phyloP scores from a whole-genome alignment of 2,329 filamentous ascomycete species.

The Neocatenulostroma microsporum region DNA sequence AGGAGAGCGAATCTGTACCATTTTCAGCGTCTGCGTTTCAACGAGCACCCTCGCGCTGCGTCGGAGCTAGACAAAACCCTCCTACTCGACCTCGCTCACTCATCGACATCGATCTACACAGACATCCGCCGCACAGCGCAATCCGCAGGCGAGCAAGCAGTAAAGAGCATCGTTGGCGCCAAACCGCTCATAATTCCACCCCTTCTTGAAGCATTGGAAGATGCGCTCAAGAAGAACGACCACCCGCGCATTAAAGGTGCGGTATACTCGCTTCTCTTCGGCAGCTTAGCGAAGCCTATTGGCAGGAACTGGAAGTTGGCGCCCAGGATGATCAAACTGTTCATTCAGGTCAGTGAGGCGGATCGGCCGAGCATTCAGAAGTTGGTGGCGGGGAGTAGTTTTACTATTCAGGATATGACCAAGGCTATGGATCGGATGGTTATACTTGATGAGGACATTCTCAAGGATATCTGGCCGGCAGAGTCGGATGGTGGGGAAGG shows the following conservation, averaged over 20 bases:
- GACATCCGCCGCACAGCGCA: constrained; percentile 94
- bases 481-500: constrained; percentile 18
- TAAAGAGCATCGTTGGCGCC: constrained; percentile 83
- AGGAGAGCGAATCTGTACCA: constrained; percentile 93
- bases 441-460: constrained; percentile 62
- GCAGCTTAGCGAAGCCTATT: constrained; percentile 78
- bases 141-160: constrained; percentile 80
- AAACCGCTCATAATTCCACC: constrained; percentile 82
- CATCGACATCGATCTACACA: constrained; percentile 83
- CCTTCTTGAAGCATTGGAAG: constrained; percentile 69
- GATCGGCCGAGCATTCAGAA: constrained; percentile 94
- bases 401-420: constrained; percentile 84
- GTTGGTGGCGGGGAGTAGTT: constrained; percentile 71
- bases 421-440: constrained; percentile 81
- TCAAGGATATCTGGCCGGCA: constrained; percentile 63
- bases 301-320: constrained; percentile 92
- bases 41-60: constrained; percentile 77
- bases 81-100: constrained; percentile 79
- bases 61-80: constrained; percentile 83
- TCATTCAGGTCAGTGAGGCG: constrained; percentile 80
- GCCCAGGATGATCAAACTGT: constrained; percentile 78
- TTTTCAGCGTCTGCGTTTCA: constrained; percentile 86
- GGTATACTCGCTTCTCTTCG: constrained; percentile 83
- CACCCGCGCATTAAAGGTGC: constrained; percentile 90
- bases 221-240: constrained; percentile 70